These are phyloP conservation scores for Fraxinus sp. DNA, from an alignment of 305 asterid genomes.

Conservation along the genomic window DNA sequence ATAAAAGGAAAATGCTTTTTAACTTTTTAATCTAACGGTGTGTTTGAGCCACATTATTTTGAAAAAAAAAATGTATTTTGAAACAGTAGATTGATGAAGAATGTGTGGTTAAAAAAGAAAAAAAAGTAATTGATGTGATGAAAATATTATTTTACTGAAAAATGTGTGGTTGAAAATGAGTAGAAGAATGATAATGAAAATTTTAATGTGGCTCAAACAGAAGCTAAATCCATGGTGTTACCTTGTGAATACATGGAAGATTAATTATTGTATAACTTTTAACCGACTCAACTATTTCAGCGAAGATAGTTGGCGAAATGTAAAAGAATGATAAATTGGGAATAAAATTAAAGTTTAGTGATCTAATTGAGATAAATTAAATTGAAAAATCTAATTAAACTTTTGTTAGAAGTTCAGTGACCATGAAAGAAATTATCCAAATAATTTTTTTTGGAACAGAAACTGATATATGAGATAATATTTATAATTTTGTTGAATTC, in stretches of 20 bases:
- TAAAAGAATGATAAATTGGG: neutral
- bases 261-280: neutral
- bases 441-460: neutral
- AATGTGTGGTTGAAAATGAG: no score
- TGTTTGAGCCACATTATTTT: no score
- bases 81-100: no score
- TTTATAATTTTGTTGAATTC: neutral
- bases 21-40: neutral
- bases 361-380: neutral
- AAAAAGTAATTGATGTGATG: no score
- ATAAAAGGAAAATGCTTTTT: neutral
- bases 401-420: neutral
- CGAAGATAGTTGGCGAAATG: neutral
- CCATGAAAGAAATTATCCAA: neutral
- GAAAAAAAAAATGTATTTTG: no score
- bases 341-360: neutral
- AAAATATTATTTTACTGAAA: no score
- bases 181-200: no score
- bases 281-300: neutral
- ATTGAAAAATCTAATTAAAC: neutral
- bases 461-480: neutral
- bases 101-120: no score
- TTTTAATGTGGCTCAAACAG: no score
- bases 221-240: neutral
- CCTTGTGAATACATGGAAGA: neutral